A percentile compares a stretch with the other conserved stretches of the same genome.
phyloP scores from a whole-genome alignment of 345 rosid genomes.

The Heritiera littoralis region DNA sequence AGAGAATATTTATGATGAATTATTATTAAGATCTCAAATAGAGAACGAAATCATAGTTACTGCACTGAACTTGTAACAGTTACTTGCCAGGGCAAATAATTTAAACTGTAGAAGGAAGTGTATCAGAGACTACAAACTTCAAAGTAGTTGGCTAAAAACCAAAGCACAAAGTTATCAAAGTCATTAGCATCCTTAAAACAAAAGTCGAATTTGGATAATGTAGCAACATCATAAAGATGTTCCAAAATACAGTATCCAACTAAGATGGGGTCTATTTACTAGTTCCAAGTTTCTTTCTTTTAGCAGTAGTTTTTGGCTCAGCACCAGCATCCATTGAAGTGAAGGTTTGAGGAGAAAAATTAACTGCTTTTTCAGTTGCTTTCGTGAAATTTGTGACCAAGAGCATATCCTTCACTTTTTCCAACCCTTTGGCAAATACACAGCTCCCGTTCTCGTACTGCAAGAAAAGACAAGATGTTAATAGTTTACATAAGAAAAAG shows the following conservation, averaged over 20 bases:
- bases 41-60: too few relatives aligned
- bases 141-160: background rate
- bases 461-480: conserved; percentile 8
- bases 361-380: conserved; percentile 24
- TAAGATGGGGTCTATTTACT: background rate
- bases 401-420: conserved; percentile 35
- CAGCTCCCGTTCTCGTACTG: conserved; percentile 34
- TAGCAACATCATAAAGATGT: background rate
- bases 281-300: background rate
- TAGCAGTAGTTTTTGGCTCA: background rate
- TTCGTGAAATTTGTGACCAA: conserved; percentile 25
- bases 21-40: too few relatives aligned
- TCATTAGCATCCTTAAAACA: background rate
- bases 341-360: conserved; percentile 15
- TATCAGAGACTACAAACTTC: too few relatives aligned
- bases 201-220: background rate
- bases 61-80: too few relatives aligned
- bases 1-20: too few relatives aligned
- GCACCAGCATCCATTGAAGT: background rate
- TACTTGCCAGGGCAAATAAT: background rate
- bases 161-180: background rate
- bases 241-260: background rate
- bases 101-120: background rate
- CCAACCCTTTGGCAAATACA: conserved; percentile 24
- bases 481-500: background rate